phyloP scores from a whole-genome alignment of 2,329 filamentous ascomycete genomes.

The Colletotrichum paranaense region DNA sequence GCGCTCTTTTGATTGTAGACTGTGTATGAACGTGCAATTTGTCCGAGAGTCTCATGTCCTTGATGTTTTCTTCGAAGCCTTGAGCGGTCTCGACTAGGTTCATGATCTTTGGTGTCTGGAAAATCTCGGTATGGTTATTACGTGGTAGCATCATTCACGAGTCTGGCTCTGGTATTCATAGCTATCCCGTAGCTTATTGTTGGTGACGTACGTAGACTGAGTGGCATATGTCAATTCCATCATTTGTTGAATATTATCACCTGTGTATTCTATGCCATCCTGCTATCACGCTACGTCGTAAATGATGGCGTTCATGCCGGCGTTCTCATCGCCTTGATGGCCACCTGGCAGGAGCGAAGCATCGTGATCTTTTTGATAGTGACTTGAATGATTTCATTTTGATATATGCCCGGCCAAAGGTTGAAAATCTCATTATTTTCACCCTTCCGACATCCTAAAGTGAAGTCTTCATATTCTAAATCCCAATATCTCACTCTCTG shows the following conservation, averaged over 20 bases:
- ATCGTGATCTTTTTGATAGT: no score
- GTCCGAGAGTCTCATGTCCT: not conserved
- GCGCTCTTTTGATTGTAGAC: not conserved
- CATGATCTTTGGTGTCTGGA: not conserved
- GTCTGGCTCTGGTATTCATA: not conserved
- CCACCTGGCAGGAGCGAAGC: no score
- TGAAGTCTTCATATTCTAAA: not conserved
- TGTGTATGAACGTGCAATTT: not conserved
- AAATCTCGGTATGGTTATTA: not conserved
- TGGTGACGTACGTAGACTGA: not conserved
- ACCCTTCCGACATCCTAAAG: not conserved
- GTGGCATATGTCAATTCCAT: not conserved
- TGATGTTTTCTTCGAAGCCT: not conserved
- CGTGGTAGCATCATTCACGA: not conserved
- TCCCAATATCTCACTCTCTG: not conserved
- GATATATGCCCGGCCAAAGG: not conserved
- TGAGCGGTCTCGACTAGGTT: rapidly evolving
- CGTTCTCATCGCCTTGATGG: no score
- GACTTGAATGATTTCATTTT: no score
- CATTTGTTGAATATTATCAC: not conserved
- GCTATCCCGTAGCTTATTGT: not conserved
- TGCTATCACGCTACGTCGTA: no score
- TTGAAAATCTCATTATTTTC: not conserved
- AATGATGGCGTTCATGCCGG: no score
- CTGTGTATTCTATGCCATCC: not conserved